phyloP scores from a whole-genome alignment of 192 early-diverging fungal species.

The Chytriomyces hyalinus region DNA sequence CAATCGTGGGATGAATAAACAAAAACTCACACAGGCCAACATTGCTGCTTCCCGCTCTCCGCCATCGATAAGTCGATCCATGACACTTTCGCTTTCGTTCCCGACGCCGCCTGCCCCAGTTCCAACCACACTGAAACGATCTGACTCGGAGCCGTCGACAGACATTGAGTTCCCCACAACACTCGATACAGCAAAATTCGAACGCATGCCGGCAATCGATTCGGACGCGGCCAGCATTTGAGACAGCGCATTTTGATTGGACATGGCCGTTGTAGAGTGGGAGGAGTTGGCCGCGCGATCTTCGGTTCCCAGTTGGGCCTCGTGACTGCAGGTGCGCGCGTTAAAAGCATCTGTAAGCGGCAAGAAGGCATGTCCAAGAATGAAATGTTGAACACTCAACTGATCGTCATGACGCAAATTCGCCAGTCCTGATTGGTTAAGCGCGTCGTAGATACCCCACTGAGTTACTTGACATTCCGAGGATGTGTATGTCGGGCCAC shows the following conservation, averaged over 20 bases:
- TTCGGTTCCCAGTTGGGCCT: neutral
- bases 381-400: no score
- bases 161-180: constrained; percentile 11
- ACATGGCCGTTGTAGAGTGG: constrained; percentile 1
- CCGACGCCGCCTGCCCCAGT: constrained; percentile 2
- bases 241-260: constrained; percentile 12
- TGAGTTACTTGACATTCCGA: constrained; percentile 51
- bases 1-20: neutral
- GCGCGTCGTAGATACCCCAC: constrained; percentile 60
- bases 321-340: neutral
- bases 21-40: constrained; percentile 22
- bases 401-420: no score
- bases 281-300: neutral
- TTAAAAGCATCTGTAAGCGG: no score
- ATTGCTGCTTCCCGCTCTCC: constrained; percentile 26
- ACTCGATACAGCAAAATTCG: neutral
- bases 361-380: no score
- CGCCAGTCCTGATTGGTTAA: neutral
- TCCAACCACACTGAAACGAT: constrained; percentile 15
- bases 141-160: constrained; percentile 18
- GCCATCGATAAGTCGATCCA: constrained; percentile 9
- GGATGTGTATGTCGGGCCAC: constrained; percentile 41
- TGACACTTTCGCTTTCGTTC: neutral
- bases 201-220: constrained; percentile 14
- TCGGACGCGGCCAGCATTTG: constrained; percentile 8